These are phyloP conservation scores for Chalciporus chontae DNA, from an alignment of 768 basidiomycete genomes.

Conservation along the genomic window DNA sequence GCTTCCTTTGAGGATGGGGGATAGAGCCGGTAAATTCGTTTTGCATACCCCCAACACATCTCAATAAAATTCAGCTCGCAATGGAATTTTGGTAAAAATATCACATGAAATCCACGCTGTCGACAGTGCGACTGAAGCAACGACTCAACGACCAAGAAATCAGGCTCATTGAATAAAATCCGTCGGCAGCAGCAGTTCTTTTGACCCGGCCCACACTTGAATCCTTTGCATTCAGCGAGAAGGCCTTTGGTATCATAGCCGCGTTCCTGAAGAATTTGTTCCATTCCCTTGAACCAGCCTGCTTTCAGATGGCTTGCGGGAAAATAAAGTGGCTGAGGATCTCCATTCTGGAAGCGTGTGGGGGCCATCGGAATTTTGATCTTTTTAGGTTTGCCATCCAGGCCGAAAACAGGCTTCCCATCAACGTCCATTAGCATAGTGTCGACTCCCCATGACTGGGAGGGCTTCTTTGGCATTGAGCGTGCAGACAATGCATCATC, in stretches of 20 bases:
- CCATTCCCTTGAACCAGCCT: constrained; percentile 32
- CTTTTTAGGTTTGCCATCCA: constrained; percentile 13
- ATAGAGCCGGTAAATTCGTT: too few species aligned
- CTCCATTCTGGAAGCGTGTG: constrained; percentile 6
- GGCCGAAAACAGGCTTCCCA: constrained; percentile 9
- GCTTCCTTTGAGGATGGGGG: too few species aligned
- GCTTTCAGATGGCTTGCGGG: constrained; percentile 14
- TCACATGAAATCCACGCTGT: not conserved
- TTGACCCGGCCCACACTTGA: constrained; percentile 17
- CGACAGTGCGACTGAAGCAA: not conserved
- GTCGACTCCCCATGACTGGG: constrained; percentile 9
- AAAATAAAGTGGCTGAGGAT: constrained; percentile 22
- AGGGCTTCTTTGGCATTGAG: constrained; percentile 15
- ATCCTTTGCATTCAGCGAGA: constrained; percentile 23
- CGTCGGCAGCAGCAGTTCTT: constrained; percentile 1
- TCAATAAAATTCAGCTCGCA: constrained; percentile 32
- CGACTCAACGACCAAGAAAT: not conserved
- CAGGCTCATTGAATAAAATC: not conserved
- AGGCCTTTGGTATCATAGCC: constrained; percentile 9
- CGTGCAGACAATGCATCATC: constrained; percentile 19
- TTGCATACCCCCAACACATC: constrained; percentile 32
- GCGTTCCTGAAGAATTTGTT: constrained; percentile 22
- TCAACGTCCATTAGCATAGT: constrained; percentile 12
- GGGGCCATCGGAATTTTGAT: constrained; percentile 14
- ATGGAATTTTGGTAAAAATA: constrained; percentile 31